Evolutionary conservation across 2,329 filamentous ascomycete genomes (phyloP).

Genomic region (Onygenales sp.): DNA sequence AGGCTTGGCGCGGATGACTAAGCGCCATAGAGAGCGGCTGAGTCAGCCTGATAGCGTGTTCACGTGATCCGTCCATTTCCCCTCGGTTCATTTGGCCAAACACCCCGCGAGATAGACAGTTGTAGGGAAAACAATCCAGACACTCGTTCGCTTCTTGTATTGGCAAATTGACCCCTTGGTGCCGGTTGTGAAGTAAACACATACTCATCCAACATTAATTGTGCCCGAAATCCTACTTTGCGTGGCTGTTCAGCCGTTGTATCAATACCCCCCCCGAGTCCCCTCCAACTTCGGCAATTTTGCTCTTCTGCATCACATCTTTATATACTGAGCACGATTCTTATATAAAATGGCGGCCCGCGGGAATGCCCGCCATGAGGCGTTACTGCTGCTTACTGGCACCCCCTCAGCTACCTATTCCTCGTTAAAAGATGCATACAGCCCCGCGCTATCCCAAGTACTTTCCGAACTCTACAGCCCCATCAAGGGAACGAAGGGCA

Average conservation of each 20-base stretch:
- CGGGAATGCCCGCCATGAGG: slow-evolving; percentile 1
- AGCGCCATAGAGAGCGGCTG: not conserved
- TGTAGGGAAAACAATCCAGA: not conserved
- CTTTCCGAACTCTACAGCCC: slow-evolving; percentile 40
- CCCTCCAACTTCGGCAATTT: not conserved
- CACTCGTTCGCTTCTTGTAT: not conserved
- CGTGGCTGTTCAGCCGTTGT: too few relatives aligned
- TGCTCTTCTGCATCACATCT: not conserved
- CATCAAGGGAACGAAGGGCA: slow-evolving; percentile 21
- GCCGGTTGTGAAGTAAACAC: not conserved
- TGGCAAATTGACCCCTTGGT: not conserved
- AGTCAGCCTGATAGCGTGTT: too few relatives aligned
- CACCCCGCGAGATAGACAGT: too few relatives aligned
- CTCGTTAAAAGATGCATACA: slow-evolving; percentile 51
- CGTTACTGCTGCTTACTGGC: slow-evolving; percentile 51
- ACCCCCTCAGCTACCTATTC: slow-evolving; percentile 47
- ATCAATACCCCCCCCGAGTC: not conserved
- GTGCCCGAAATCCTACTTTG: not conserved
- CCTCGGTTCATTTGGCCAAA: not conserved
- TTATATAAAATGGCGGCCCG: not conserved
- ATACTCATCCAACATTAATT: too few relatives aligned
- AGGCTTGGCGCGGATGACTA: not conserved
- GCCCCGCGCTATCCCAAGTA: slow-evolving; percentile 46
- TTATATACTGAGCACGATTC: not conserved
- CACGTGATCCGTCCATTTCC: not conserved